Conservation (phyloP, 2,329 filamentous ascomycete species). For the Aureobasidium namibiae region DNA sequence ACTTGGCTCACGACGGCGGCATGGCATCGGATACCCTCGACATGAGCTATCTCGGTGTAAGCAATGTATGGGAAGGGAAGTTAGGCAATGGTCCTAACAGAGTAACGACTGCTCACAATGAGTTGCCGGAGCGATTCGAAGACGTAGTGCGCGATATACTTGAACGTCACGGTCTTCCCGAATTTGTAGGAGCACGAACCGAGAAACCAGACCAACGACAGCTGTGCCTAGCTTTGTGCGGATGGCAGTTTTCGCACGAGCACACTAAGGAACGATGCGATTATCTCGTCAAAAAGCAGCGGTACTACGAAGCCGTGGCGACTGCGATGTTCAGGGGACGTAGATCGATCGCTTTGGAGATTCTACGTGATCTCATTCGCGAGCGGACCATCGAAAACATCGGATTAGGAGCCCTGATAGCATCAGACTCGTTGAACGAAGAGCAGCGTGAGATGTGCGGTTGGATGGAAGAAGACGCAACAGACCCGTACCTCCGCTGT, state of each 20-base stretch:
- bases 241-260: slow-evolving; percentile 55
- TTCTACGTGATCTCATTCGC: slow-evolving; percentile 60
- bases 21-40: slow-evolving; percentile 64
- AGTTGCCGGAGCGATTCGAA: slow-evolving; percentile 19
- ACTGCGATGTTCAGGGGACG: slow-evolving; percentile 67
- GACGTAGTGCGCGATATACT: slow-evolving; percentile 54
- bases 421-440: slow-evolving; percentile 42
- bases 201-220: slow-evolving; percentile 62
- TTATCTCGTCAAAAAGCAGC: slow-evolving; percentile 43
- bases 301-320: slow-evolving; percentile 68
- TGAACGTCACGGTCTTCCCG: slow-evolving; percentile 52
- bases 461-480: slow-evolving; percentile 56
- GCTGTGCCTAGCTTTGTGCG: slow-evolving; percentile 66
- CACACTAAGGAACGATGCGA: slow-evolving; percentile 42
- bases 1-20: slow-evolving; percentile 56
- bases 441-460: slow-evolving; percentile 54
- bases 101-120: slow-evolving; percentile 16
- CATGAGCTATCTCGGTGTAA: slow-evolving; percentile 66
- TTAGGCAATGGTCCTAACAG: slow-evolving; percentile 40
- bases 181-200: slow-evolving; percentile 56
- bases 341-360: slow-evolving; percentile 58
- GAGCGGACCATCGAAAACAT: slow-evolving; percentile 56
- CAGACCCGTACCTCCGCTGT: slow-evolving; percentile 71
- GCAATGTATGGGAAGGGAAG: slow-evolving; percentile 61
- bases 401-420: slow-evolving; percentile 40